Evolutionary conservation across 495 filamentous ascomycete genomes (phyloP), one percentile per base, ranked within the genome.

Genomic region (Podospora anserina): DNA sequence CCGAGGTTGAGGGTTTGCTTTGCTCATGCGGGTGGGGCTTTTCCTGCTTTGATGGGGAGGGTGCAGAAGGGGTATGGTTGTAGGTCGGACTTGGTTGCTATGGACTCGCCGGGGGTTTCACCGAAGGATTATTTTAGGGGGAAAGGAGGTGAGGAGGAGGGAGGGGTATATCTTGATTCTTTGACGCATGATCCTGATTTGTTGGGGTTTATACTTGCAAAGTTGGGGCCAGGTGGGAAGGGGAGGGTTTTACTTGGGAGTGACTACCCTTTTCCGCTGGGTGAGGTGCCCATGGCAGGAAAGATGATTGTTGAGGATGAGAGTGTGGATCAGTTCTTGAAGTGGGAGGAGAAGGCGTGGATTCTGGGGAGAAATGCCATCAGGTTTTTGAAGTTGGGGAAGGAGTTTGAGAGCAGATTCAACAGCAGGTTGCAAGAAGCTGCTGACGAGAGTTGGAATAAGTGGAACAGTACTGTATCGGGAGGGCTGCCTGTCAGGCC

Each of bases 211-310:
- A 70, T 74, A 13, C 5, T 74, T 2, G 62, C 65, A 27, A 76
- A 76, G 58, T 58, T 76, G 62, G 74, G 74, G 1, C 69, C 64
- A 34, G 68, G 67, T 3, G 74, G 74, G 3, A 58, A 66, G 5
- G 44, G 61, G 4, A 65, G 72, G 18, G 66, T 76, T 4, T 57
- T 76, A 9, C 28, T 76, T 62, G 74, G 74, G 2, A 76, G 74
- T 59, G 74, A 76, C 20, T 76, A 76, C 7, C 74, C 72, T 1
- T 76, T 76, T 69, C 74, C 74, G 16, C 44, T 76, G 19, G 74
- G 74, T 5, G 72, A 76, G 63, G 72, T 76, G 5, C 74, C 74
- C 0, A 58, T 72, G 16, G 72, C 74, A 11, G 72, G 72, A 5
- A 70, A 70, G 66, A 74, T 74, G 70, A 44, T 76, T 5, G 44